Evolutionary conservation across 805 yeast species (phyloP).

Genomic region (Wickerhamomyces ciferrii): DNA sequence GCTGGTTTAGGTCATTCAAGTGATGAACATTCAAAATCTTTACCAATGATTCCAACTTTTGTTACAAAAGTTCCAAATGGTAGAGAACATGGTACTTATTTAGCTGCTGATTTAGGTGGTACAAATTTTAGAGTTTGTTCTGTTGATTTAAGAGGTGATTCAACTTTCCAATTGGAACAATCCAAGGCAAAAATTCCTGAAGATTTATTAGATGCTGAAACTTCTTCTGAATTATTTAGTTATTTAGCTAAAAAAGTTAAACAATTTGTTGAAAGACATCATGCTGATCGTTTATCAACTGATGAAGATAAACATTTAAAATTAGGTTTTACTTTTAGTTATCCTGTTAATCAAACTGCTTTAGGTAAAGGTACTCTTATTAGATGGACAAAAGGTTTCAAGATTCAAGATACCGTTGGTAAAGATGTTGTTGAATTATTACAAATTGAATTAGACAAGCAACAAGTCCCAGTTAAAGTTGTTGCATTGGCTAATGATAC

Average conservation of each 20-base stretch:
- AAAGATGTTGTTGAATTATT: conserved; percentile 72
- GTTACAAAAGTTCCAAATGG: conserved; percentile 87
- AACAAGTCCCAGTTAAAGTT: conserved; percentile 59
- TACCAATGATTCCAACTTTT: conserved; percentile 92
- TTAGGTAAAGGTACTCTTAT: conserved; percentile 74
- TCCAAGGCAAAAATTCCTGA: conserved; percentile 74
- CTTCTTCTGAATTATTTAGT: conserved; percentile 62
- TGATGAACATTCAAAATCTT: conserved; percentile 34
- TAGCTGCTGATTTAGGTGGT: conserved; percentile 96
- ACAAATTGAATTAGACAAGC: conserved; percentile 61
- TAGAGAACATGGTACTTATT: conserved; percentile 69
- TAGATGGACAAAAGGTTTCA: conserved; percentile 96
- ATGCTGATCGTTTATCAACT: conserved; percentile 37
- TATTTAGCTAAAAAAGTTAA: conserved; percentile 71
- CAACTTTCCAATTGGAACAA: conserved; percentile 74
- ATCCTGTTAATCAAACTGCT: conserved; percentile 86
- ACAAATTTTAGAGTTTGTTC: conserved; percentile 95
- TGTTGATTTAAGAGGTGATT: conserved; percentile 68
- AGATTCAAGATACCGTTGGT: conserved; percentile 79
- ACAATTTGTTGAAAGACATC: conserved; percentile 62
- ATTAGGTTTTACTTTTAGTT: conserved; percentile 90
- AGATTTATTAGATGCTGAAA: conserved; percentile 60
- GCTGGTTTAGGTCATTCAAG: conserved; percentile 45
- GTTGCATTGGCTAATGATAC: conserved; percentile 95
- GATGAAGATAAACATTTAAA: conserved; percentile 38